Evolutionary conservation across 495 filamentous ascomycete species (phyloP).

Genomic region (Penicillium cinerascens): DNA sequence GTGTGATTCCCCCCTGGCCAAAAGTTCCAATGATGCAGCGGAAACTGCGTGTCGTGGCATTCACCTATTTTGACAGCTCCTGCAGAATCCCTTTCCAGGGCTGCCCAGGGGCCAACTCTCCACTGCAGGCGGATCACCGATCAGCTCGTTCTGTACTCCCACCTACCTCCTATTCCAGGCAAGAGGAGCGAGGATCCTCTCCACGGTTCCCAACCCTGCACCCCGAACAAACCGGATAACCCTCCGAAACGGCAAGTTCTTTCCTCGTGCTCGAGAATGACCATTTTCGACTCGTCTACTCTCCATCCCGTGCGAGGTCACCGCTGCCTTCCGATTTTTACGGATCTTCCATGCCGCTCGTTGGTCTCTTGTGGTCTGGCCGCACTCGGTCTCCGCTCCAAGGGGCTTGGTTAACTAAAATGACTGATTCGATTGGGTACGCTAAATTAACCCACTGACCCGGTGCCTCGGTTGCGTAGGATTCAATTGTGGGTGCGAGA

Average conservation of each 20-base stretch:
- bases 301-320: slow-evolving; percentile 1
- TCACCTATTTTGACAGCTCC: slow-evolving; percentile 7
- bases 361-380: slow-evolving; percentile 10
- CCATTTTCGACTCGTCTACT: slow-evolving; percentile 8
- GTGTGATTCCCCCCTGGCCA: neutral
- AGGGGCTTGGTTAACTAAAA: neutral
- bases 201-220: neutral
- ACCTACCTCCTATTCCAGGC: neutral
- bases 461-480: slow-evolving; percentile 3
- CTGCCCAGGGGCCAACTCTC: slow-evolving; percentile 1
- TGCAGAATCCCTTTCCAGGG: neutral
- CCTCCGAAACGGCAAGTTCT: neutral
- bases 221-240: neutral
- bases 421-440: neutral
- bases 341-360: neutral
- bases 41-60: slow-evolving; percentile 6
- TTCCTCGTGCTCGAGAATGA: neutral
- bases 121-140: neutral
- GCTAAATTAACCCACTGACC: slow-evolving; percentile 8
- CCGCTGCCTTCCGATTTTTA: slow-evolving; percentile 1
- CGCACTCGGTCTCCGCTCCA: slow-evolving; percentile 9
- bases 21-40: slow-evolving; percentile 1
- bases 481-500: neutral
- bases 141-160: neutral
- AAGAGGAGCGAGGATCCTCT: neutral